Evolutionary conservation across 1,284 basidiomycete genomes (phyloP).

Genomic region (Puccinia polysora): DNA sequence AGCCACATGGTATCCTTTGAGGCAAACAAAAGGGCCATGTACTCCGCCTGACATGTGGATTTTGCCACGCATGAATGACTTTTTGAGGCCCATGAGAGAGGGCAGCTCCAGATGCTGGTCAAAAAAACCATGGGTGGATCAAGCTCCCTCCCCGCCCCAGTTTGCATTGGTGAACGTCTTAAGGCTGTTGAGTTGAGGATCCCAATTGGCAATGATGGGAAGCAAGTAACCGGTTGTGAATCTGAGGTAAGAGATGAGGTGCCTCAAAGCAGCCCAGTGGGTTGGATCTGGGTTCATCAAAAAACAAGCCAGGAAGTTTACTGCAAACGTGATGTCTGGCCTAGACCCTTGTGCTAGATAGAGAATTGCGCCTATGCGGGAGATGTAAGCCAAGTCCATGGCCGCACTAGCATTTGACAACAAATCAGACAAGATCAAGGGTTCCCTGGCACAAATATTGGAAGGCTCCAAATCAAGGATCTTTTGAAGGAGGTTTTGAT

Average conservation of each 20-base stretch:
- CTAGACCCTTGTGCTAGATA: slow-evolving; percentile 4
- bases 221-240: not conserved
- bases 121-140: not conserved
- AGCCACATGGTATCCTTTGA: not conserved
- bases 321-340: not conserved
- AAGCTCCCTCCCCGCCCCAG: not conserved
- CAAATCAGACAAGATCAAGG: too few species aligned
- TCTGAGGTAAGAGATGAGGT: slow-evolving; percentile 9
- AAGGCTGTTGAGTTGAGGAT: not conserved
- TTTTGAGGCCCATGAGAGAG: not conserved
- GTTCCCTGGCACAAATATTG: too few species aligned
- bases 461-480: too few species aligned
- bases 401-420: too few species aligned
- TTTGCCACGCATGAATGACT: not conserved
- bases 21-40: slow-evolving; percentile 7
- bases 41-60: not conserved
- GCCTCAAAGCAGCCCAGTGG: not conserved
- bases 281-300: not conserved
- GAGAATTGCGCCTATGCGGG: not conserved
- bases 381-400: not conserved
- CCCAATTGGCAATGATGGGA: not conserved
- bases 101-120: not conserved
- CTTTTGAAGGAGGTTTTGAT: too few species aligned
- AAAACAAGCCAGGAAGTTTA: slow-evolving; percentile 1
- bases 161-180: not conserved